Percentiles rank a stretch among this genome's conserved stretches.
Conservation (phyloP, 148 eudicot species). For the Heliamphora exappendiculata region DNA sequence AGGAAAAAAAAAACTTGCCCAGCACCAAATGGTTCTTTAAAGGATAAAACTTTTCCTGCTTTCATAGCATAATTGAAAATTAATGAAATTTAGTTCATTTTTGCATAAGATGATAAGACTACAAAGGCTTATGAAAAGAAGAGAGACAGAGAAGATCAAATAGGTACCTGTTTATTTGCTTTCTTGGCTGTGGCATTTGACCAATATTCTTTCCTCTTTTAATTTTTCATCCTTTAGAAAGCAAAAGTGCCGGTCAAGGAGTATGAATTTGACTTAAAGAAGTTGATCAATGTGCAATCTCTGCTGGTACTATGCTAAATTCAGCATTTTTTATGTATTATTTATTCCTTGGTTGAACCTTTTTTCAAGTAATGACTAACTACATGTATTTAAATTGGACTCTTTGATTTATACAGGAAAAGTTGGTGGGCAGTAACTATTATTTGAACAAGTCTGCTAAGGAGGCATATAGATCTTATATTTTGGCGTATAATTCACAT, state of each 20-base stretch:
- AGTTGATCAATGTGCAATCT: conserved; percentile 69
- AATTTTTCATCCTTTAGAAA: conserved; percentile 42
- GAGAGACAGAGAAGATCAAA: too few relatives aligned
- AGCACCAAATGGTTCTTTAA: background rate
- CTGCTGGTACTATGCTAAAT: conserved; percentile 53
- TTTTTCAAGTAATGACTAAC: background rate
- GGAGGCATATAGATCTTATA: conserved; percentile 78
- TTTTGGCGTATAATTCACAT: conserved; percentile 81
- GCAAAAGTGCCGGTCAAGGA: conserved; percentile 91
- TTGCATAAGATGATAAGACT: too few relatives aligned
- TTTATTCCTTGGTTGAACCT: background rate
- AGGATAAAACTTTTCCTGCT: background rate
- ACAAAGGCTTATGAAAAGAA: too few relatives aligned
- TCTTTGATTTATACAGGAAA: conserved; percentile 47
- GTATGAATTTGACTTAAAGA: conserved; percentile 54
- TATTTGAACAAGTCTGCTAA: conserved; percentile 87
- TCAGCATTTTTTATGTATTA: conserved; percentile 1
- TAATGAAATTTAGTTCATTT: too few relatives aligned
- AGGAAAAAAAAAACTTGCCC: background rate
- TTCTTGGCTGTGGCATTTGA: too few relatives aligned
- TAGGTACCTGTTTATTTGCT: too few relatives aligned
- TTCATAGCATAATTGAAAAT: too few relatives aligned
- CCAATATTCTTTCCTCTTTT: background rate
- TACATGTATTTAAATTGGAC: background rate
- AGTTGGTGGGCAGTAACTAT: conserved; percentile 57